Base-by-base conservation (phyloP, 495 filamentous ascomycete species). In the Hypoxylon intermedium region DNA sequence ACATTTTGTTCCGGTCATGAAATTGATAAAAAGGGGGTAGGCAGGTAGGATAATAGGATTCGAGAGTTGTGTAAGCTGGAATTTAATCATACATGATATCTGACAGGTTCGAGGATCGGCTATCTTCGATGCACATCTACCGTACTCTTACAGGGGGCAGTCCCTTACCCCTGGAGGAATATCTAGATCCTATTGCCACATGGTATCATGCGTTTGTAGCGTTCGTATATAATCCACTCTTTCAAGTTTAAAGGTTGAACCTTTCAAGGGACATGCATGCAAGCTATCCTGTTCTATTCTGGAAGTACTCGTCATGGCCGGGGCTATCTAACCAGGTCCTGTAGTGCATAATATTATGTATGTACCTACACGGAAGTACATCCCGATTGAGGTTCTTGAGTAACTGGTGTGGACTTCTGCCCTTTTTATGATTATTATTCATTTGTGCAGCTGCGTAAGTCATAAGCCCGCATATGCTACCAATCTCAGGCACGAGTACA, bases 21-120 rank as follows among this genome's bases (percentile, higher is more conserved):
- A 53, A 53, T 30, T 5, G 9, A 30, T 5, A 30, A 30, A 4
- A 30, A 30, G 5, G 26, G 26, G 36, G 13, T 48, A 42, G n/a
- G n/a, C n/a, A 26, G 33, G 40, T 45, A 36, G 52, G 44, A 52
- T 42, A 47, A 52, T 40, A 57, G 40, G 52, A 63, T 57, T 21
- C 20, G n/a, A 57, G 53, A 52, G 51, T n/a, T n/a, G n/a, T n/a
- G n/a, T n/a, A n/a, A n/a, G n/a, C n/a, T n/a, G n/a, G n/a, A n/a
- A n/a, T n/a, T n/a, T n/a, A n/a, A n/a, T n/a, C n/a, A n/a, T n/a
- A n/a, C n/a, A n/a, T n/a, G n/a, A n/a, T n/a, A n/a, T n/a, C n/a
- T n/a, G n/a, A n/a, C n/a, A n/a, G n/a, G n/a, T n/a, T 54, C 31
- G 41, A 52, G 23, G 52, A 63, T 63, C 60, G 53, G 52, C 46